Evolutionary conservation across 148 eudicot species (phyloP), one percentile per base, ranked within the genome.

Genomic region (Chenopodium album): DNA sequence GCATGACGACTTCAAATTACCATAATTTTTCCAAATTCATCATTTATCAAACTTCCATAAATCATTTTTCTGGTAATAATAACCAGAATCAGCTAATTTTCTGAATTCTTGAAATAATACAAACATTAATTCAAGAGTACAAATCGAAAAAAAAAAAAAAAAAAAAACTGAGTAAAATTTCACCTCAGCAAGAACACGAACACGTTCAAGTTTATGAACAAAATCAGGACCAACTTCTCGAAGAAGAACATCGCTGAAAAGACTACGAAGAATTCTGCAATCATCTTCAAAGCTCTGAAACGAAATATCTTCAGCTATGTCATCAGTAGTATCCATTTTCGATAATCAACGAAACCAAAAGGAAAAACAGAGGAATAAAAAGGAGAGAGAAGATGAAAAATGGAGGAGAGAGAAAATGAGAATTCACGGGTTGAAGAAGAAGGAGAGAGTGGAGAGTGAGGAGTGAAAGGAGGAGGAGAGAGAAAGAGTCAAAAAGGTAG

Each of bases 241-340:
- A 16, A 85, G 94, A 28, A 95, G 89, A 56, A 95, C 96, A 20
- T 95, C 98, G 41, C 90, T 87, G 56, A 93, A 92, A 4, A 95
- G 92, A 78, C 91, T 93, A 12, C 89, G 91, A 41, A 95, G 95
- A 12, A 95, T 83, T 34, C 89, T 81, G 59, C 91, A 91, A 82
- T 93, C 97, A 77, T 95, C 98, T 44, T 93, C 98, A 41, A 89
- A 93, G 86, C 92, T 89, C 87, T 91, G 97, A 37, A 93, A 92
- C 28, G 97, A 92, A 9, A 95, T 95, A 73, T 92, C 98, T 85
- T 90, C 98, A 1, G 97, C 95, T 80, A 95, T 93, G 47, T 93
- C 98, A 76, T 95, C 98, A 1, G 92, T 93, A 0, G 89, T 89
- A 77, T 95, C 98, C 87, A 97, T 92, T 73, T 71, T n/a, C 20